Conservation (phyloP, 441 rosid genomes). For the Arabidopsis hybrid region DNA sequence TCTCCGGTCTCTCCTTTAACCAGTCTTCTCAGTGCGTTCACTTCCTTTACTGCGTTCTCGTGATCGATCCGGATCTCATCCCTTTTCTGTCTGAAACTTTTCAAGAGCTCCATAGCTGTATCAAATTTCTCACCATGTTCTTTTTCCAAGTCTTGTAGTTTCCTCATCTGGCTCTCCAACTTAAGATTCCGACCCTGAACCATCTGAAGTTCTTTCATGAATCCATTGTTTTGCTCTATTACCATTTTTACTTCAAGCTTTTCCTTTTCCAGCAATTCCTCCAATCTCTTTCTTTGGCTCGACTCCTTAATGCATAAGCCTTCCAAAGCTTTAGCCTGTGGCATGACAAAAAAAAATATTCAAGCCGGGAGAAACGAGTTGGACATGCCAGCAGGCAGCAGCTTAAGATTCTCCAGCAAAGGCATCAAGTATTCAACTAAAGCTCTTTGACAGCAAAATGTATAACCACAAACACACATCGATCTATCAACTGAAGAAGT, state of each 20-base stretch:
- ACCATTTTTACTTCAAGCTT: constrained; percentile 57
- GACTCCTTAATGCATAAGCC: constrained; percentile 65
- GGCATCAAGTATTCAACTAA: constrained; percentile 16
- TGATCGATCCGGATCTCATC: constrained; percentile 72
- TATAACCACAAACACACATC: constrained; percentile 4
- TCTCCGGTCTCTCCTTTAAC: constrained; percentile 48
- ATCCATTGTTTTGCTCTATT: constrained; percentile 53
- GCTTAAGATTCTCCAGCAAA: not conserved
- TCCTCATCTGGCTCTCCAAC: constrained; percentile 59
- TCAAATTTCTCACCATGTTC: constrained; percentile 83
- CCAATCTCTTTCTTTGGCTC: constrained; percentile 67
- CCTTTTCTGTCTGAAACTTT: constrained; percentile 69
- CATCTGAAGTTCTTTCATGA: constrained; percentile 56
- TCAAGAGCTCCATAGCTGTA: constrained; percentile 85
- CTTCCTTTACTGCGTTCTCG: constrained; percentile 58
- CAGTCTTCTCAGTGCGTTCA: constrained; percentile 51
- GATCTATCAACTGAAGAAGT: constrained; percentile 8
- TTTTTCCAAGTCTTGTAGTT: constrained; percentile 51
- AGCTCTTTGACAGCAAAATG: constrained; percentile 9
- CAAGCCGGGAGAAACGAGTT: constrained; percentile 14
- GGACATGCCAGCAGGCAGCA: not conserved
- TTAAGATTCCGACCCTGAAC: constrained; percentile 60
- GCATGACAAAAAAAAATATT: not conserved
- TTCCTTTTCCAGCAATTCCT: constrained; percentile 59
- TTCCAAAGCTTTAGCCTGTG: constrained; percentile 75